Evolutionary conservation across 2,329 filamentous ascomycete genomes (phyloP).

Genomic region (Penicillium thymicola): DNA sequence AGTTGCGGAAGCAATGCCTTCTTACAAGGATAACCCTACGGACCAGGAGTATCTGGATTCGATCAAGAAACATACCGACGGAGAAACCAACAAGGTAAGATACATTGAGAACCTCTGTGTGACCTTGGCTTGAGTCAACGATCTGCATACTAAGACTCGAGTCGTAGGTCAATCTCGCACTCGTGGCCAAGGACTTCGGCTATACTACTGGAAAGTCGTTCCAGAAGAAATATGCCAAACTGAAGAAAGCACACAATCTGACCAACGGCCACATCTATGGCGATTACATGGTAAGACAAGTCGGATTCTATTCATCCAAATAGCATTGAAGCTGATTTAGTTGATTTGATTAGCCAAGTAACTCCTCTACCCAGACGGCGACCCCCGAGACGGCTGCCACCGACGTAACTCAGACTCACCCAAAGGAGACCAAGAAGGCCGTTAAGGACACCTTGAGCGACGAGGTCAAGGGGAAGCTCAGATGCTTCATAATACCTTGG

Average conservation of each 20-base stretch:
- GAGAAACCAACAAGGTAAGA: neutral
- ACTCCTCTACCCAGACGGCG: neutral
- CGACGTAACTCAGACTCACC: neutral
- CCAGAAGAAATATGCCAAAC: neutral
- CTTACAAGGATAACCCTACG: neutral
- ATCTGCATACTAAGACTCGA: neutral
- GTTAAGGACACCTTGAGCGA: too few relatives aligned
- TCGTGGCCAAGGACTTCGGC: neutral
- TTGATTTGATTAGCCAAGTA: neutral
- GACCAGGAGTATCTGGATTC: neutral
- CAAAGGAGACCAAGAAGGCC: neutral
- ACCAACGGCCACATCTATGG: neutral
- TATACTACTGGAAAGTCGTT: neutral
- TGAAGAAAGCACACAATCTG: neutral
- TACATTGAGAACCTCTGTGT: neutral
- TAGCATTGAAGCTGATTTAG: neutral
- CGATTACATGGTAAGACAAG: neutral
- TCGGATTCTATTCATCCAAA: neutral
- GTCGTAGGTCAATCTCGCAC: neutral
- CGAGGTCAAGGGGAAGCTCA: too few relatives aligned
- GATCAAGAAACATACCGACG: neutral
- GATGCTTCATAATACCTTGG: too few relatives aligned
- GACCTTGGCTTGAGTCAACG: neutral
- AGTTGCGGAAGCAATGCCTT: neutral
- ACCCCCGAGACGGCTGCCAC: neutral